These are phyloP conservation scores for Verticillium dahliae DNA, from an alignment of 2,329 filamentous ascomycete species.

Conservation along the genomic window DNA sequence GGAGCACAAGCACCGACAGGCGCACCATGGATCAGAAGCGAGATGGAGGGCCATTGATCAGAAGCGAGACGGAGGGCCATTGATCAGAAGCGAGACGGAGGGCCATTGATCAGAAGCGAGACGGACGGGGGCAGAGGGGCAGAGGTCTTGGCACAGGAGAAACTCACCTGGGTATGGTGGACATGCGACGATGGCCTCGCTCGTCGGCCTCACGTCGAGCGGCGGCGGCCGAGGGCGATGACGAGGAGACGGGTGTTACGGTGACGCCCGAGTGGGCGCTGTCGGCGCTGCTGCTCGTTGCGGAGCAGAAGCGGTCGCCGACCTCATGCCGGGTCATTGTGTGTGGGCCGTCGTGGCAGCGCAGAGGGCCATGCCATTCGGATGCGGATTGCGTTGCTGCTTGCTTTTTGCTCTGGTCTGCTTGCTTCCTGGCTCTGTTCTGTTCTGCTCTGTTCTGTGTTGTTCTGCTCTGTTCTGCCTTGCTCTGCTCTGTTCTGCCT, in stretches of 20 bases:
- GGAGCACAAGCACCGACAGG: too few relatives aligned
- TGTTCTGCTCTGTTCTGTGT: too few relatives aligned
- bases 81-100: background rate
- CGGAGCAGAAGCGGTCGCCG: conserved; percentile 57
- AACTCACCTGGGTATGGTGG: conserved; percentile 24
- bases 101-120: conserved; percentile 1
- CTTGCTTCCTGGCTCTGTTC: too few relatives aligned
- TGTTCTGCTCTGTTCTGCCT: too few relatives aligned
- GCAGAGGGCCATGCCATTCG: conserved; percentile 12
- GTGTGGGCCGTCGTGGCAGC: conserved; percentile 24
- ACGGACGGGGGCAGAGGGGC: background rate
- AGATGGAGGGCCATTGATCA: background rate
- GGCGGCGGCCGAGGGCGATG: conserved; percentile 15
- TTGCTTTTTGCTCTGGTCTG: background rate
- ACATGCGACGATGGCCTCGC: conserved; percentile 37
- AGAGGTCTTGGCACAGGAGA: background rate
- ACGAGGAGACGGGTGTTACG: conserved; percentile 40
- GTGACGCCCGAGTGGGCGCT: conserved; percentile 64
- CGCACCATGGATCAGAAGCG: background rate
- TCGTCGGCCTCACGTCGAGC: conserved; percentile 18
- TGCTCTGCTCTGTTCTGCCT: too few relatives aligned
- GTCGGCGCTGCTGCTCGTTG: conserved; percentile 58
- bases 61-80: too few relatives aligned
- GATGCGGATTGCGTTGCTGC: background rate
- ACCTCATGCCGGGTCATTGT: conserved; percentile 65